These are phyloP conservation scores for Rhizopogon rudus DNA, from an alignment of 768 basidiomycete species.

Conservation along the genomic window DNA sequence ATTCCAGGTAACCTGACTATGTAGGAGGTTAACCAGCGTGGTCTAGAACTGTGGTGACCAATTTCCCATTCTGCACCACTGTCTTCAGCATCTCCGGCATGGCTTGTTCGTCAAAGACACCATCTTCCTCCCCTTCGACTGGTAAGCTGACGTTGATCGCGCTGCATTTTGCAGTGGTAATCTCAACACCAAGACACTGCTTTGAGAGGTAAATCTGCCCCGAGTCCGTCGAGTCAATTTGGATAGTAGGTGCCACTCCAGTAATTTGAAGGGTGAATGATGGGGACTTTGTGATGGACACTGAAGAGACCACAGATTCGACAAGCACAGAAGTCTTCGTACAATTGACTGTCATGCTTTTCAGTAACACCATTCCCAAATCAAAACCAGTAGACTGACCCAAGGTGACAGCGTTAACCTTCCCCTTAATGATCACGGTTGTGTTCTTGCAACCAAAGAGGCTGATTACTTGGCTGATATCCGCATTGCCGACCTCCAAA, in stretches of 20 bases:
- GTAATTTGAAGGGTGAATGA: conserved; percentile 93
- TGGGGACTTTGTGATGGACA: conserved; percentile 86
- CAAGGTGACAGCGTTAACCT: conserved; percentile 90
- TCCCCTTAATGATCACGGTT: conserved; percentile 82
- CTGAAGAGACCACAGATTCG: conserved; percentile 87
- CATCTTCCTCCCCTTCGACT: conserved; percentile 84
- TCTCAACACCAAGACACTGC: conserved; percentile 72
- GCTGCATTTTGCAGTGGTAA: conserved; percentile 93
- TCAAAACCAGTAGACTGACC: conserved; percentile 38
- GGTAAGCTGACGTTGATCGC: conserved; percentile 89
- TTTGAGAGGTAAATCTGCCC: conserved; percentile 93
- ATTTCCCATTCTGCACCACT: conserved; percentile 71
- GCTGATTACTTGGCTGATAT: conserved; percentile 81
- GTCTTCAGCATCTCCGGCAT: conserved; percentile 97
- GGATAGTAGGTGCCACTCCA: conserved; percentile 86
- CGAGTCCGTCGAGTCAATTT: conserved; percentile 91
- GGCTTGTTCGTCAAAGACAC: conserved; percentile 83
- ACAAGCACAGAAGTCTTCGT: conserved; percentile 83
- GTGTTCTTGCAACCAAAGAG: conserved; percentile 88
- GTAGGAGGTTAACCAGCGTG: conserved; percentile 51
- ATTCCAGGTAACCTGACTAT: not conserved
- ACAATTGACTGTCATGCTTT: conserved; percentile 64
- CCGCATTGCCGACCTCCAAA: conserved; percentile 70
- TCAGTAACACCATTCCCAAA: not conserved
- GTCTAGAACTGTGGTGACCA: conserved; percentile 87